A percentile compares a stretch with the other conserved stretches of the same genome.
Conservation (phyloP, 2,329 filamentous ascomycete genomes). For the Aspergillus pseudoterreus region DNA sequence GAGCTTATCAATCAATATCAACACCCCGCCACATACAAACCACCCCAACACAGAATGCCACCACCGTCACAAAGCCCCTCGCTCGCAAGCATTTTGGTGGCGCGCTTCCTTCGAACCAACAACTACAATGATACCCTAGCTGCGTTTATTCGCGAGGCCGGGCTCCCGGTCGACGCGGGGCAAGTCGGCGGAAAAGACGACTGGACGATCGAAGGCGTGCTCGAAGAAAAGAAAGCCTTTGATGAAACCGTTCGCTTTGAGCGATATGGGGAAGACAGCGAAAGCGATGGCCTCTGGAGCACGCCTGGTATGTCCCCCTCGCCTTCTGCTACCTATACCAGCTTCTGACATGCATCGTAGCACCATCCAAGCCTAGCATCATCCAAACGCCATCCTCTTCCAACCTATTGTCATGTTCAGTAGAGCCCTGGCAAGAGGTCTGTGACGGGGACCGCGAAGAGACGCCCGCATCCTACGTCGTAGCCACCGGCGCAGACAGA, state of each 20-base stretch:
- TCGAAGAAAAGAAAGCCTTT: slow-evolving; percentile 58
- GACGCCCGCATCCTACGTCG: slow-evolving; percentile 25
- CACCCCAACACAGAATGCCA: slow-evolving; percentile 3
- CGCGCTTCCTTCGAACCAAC: slow-evolving; percentile 42
- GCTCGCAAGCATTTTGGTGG: slow-evolving; percentile 36
- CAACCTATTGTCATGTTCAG: slow-evolving; percentile 53
- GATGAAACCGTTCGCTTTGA: slow-evolving; percentile 56
- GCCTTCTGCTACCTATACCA: neutral
- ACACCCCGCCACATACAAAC: neutral
- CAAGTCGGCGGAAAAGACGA: slow-evolving; percentile 33
- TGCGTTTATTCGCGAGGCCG: slow-evolving; percentile 57
- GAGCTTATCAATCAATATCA: neutral
- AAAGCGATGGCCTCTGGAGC: slow-evolving; percentile 43
- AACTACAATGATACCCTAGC: slow-evolving; percentile 51
- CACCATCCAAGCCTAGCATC: slow-evolving; percentile 43
- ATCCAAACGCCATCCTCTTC: slow-evolving; percentile 45
- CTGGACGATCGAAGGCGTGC: slow-evolving; percentile 57
- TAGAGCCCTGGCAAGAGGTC: slow-evolving; percentile 34
- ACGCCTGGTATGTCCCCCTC: slow-evolving; percentile 35
- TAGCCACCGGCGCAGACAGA: slow-evolving; percentile 46
- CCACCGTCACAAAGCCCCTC: slow-evolving; percentile 7
- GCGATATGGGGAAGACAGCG: slow-evolving; percentile 48
- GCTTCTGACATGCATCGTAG: slow-evolving; percentile 22
- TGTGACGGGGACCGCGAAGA: neutral
- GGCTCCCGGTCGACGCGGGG: slow-evolving; percentile 50